Evolutionary conservation across 2,329 filamentous ascomycete species (phyloP), one percentile per base, ranked within the genome.

Genomic region (Leptographium procerum): DNA sequence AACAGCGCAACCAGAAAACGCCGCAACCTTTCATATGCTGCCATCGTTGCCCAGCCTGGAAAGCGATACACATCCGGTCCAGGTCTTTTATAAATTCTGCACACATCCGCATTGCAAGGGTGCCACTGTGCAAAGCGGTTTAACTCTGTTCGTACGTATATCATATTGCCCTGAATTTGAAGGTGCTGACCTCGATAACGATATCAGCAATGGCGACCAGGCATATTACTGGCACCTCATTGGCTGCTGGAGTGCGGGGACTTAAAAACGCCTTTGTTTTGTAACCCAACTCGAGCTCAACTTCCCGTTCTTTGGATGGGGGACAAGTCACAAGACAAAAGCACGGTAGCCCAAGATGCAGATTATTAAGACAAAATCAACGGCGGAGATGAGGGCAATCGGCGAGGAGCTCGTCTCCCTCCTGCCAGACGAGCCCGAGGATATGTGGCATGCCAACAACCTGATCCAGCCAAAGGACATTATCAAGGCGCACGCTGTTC

Each of bases 361-460:
- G 53, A 55, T 75, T 45, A 67, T 71, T 26, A 67, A 68, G 16
- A 68, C 69, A 8, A 74, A 74, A 58, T 68, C 68, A 58, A 69
- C 71, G 43, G 66, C 67, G 55, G 66, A 68, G 53, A 64, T 75
- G 52, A 67, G 71, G 56, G 69, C 70, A 34, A 62, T 74, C 50
- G 64, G 69, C 57, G 72, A 75, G 59, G 70, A 66, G 14, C 70
- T 71, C 59, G 66, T 76, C 22, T 67, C 69, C 14, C 67, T 76
- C n/a, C 62, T 75, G 22, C 72, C 73, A 22, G 66, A 66, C 31
- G 73, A 75, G 31, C 72, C 73, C 40, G 74, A 76, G 60, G 73
- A 76, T 61, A 77, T 78, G 69, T 84, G 81, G 81, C 80, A 84
- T 62, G 79, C 79, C 64, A 82, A 84, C 68, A 84, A 84, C 70